Conservation (phyloP, 257 asterid genomes). For the Parsonsia alboflavescens region DNA sequence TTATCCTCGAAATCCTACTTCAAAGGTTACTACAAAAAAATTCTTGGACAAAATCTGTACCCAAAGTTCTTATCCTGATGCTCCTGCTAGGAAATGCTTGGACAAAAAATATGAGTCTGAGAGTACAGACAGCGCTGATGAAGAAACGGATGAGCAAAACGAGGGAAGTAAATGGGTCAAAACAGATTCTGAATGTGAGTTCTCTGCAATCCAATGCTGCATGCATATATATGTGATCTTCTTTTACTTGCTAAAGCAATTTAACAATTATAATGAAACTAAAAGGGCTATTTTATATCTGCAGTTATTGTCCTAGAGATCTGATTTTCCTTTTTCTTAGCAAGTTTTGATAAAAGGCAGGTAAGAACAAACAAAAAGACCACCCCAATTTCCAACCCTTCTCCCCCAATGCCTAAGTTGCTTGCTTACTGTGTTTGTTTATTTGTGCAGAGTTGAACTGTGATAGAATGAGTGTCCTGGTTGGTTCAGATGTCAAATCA, state of each 20-base stretch:
- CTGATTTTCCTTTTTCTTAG: constrained; percentile 25
- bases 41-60: constrained; percentile 50
- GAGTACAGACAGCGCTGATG: constrained; percentile 31
- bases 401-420: not conserved
- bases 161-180: constrained; percentile 70
- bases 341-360: constrained; percentile 16
- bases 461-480: not conserved
- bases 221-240: not conserved
- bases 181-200: constrained; percentile 84
- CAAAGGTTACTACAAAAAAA: constrained; percentile 32
- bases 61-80: constrained; percentile 37
- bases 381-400: no score
- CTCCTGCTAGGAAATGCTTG: constrained; percentile 38
- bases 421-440: not conserved
- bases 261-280: not conserved
- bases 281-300: constrained; percentile 4
- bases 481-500: constrained; percentile 6
- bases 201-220: not conserved
- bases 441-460: not conserved
- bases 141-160: constrained; percentile 17
- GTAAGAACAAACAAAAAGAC: constrained; percentile 10
- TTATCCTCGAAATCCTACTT: constrained; percentile 47
- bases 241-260: not conserved
- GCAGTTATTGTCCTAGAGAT: constrained; percentile 88
- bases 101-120: constrained; percentile 27